Evolutionary conservation across 805 yeast genomes (phyloP), one percentile per base, ranked within the genome.

Genomic region (Wickerhamiella bombiphila): DNA sequence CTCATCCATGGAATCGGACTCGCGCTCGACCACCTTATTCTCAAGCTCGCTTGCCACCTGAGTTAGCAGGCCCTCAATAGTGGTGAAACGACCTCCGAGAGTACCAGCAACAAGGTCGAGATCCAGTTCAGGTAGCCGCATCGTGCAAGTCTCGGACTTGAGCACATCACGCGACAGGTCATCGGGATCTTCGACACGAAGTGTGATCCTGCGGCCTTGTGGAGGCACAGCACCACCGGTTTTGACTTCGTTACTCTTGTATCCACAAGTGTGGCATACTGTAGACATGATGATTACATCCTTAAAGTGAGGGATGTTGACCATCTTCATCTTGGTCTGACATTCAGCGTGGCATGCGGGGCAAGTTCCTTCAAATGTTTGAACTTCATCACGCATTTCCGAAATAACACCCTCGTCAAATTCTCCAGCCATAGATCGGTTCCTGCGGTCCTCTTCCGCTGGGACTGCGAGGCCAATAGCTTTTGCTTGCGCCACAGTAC

Each of bases 231-330:
- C 93, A 50, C 99, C 99, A 42, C 99, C 99, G 4, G 98, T 91
- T 63, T 88, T 91, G 46, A 91, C 98, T 60, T 91, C 99, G 56
- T 91, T 91, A 14, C 94, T 81, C 63, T 82, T 88, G 62, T 80
- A 91, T 26, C 97, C 98, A 63, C 99, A 91, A 45, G 72, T 62
- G 22, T 77, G 86, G 63, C 99, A 91, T 1, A 72, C 76, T 1
- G 98, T 91, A 35, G 93, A 79, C 98, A 91, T 91, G 51, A 91
- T 72, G 42, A 91, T 79, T 29, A 91, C 99, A 48, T 91, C 97
- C 62, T 88, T 86, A 70, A 91, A 91, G 61, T 91, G 97, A 16
- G 99, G 99, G 48, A 91, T 91, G 57, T 83, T 77, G 17, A 91
- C 94, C 28, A 85, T 72, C 64, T 91, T 91, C 99, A 91, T 91